phyloP scores from a whole-genome alignment of 257 asterid genomes.

The Gynochthodes officinalis region DNA sequence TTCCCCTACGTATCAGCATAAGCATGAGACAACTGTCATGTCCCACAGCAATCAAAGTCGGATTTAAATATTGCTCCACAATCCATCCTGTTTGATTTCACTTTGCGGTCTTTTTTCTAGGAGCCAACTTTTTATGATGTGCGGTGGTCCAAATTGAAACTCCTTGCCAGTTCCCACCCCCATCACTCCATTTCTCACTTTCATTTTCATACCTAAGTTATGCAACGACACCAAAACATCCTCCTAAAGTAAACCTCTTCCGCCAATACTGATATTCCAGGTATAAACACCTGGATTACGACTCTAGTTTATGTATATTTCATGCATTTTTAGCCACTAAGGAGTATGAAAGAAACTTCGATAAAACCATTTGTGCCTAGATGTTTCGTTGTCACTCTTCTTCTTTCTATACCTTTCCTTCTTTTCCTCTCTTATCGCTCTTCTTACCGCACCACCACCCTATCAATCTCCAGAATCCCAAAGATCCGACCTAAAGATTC shows the following conservation, averaged over 20 bases:
- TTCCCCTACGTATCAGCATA: neutral
- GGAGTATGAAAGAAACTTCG: slow-evolving; percentile 22
- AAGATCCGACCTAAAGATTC: neutral
- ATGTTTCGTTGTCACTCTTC: slow-evolving; percentile 27
- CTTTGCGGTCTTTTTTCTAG: neutral
- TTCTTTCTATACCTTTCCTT: slow-evolving; percentile 30
- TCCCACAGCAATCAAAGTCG: slow-evolving; percentile 4
- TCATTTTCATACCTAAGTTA: no score
- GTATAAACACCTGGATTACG: no score
- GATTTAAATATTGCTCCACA: neutral
- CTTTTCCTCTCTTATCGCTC: slow-evolving; percentile 25
- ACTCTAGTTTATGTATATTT: no score
- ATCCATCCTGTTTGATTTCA: neutral
- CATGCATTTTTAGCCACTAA: slow-evolving; percentile 16
- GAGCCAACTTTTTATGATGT: neutral
- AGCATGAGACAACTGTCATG: slow-evolving; percentile 6
- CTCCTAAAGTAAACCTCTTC: no score
- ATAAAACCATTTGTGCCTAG: slow-evolving; percentile 25
- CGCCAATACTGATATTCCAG: no score
- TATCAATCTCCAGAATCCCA: slow-evolving; percentile 6
- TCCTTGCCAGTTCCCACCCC: neutral
- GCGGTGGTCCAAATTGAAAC: neutral
- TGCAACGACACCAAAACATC: no score
- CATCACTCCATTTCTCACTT: neutral
- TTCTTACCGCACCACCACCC: slow-evolving; percentile 2